phyloP scores from a whole-genome alignment of 257 asterid species.

The Nicotiana paniculata region DNA sequence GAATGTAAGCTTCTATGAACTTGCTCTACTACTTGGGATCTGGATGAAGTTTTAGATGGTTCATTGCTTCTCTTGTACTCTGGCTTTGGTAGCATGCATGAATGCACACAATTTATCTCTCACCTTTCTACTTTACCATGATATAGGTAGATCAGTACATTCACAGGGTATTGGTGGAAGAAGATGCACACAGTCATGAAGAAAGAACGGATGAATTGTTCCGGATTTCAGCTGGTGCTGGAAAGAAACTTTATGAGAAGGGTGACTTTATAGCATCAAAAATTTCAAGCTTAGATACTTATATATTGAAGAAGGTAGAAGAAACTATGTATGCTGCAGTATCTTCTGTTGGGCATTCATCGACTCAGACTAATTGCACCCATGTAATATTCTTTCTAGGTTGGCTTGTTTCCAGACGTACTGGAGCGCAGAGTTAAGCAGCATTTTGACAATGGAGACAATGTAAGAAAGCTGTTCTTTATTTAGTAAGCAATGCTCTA shows the following conservation, averaged over 20 bases:
- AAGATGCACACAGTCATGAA: conserved; percentile 51
- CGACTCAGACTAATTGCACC: neutral
- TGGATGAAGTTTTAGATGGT: conserved; percentile 5
- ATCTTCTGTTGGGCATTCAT: neutral
- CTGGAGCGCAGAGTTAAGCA: conserved; percentile 65
- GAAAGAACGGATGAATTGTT: conserved; percentile 54
- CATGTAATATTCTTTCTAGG: conserved; percentile 28
- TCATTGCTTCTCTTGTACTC: neutral
- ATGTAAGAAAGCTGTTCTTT: conserved; percentile 40
- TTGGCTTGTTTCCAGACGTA: conserved; percentile 89
- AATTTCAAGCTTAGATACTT: conserved; percentile 55
- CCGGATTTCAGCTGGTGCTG: conserved; percentile 44
- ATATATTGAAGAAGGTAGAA: conserved; percentile 65
- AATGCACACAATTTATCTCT: neutral
- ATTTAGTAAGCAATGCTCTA: conserved; percentile 21
- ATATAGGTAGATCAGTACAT: conserved; percentile 83
- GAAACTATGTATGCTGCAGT: neutral
- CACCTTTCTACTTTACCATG: conserved; percentile 13
- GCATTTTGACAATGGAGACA: conserved; percentile 86
- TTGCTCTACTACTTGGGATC: neutral
- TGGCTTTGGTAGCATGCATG: neutral
- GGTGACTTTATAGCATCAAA: conserved; percentile 76
- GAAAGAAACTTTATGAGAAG: conserved; percentile 52
- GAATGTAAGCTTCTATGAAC: conserved; percentile 36
- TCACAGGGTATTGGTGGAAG: conserved; percentile 84